phyloP scores from a whole-genome alignment of 108 stramenopile species.

The Skeletonema grethae region DNA sequence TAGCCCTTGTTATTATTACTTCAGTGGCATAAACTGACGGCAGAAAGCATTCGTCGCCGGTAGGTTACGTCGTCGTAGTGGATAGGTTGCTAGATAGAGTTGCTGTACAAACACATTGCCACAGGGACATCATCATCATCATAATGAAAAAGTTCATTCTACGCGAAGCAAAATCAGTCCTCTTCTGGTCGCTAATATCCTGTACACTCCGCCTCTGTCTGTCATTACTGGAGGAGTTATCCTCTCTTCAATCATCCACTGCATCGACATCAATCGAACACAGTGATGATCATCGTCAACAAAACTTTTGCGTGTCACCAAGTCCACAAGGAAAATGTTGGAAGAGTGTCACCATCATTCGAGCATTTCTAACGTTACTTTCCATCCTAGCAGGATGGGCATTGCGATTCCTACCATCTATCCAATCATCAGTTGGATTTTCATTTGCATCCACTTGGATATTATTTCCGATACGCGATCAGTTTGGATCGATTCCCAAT shows the following conservation, averaged over 20 bases:
- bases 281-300: background rate
- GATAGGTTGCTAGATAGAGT: too few relatives aligned
- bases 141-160: background rate
- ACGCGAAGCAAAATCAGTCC: conserved; percentile 11
- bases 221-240: conserved; percentile 5
- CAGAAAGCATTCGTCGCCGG: too few relatives aligned
- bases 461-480: background rate
- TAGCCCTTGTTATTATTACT: too few relatives aligned
- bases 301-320: background rate
- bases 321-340: background rate
- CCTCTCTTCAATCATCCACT: background rate
- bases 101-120: too few relatives aligned
- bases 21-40: too few relatives aligned
- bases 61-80: too few relatives aligned
- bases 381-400: conserved; percentile 15
- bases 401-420: conserved; percentile 4
- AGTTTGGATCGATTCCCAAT: conserved; percentile 46
- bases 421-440: conserved; percentile 12
- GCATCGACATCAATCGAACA: background rate
- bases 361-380: background rate
- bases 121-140: too few relatives aligned
- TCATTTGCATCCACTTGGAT: conserved; percentile 20
- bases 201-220: conserved; percentile 7
- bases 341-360: background rate
- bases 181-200: conserved; percentile 8